phyloP scores from a whole-genome alignment of 2,329 filamentous ascomycete genomes.

The Teratosphaeria zuluensis region DNA sequence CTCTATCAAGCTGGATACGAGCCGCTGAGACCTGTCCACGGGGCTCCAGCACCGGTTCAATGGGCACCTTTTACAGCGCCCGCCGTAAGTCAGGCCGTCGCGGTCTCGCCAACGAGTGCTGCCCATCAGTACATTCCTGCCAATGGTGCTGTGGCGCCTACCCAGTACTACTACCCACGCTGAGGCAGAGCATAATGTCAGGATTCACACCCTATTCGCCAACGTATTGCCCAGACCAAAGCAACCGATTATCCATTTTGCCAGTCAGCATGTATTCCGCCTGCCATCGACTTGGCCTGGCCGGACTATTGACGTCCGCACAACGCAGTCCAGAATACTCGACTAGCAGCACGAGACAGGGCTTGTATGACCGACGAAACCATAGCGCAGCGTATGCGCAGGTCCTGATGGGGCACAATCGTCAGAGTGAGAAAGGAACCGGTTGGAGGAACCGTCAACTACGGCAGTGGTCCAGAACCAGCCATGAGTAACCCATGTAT shows the following conservation, averaged over 20 bases:
- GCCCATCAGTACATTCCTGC: not conserved
- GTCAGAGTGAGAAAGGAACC: not conserved
- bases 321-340: not conserved
- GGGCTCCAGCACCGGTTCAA: constrained; percentile 26
- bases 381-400: not conserved
- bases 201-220: not conserved
- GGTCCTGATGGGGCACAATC: not conserved
- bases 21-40: constrained; percentile 16
- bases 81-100: not conserved
- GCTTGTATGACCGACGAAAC: not conserved
- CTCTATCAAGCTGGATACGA: not conserved
- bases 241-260: not conserved
- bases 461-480: not conserved
- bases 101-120: not conserved
- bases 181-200: not conserved
- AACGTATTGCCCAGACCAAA: not conserved
- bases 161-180: constrained; percentile 13
- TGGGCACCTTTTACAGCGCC: constrained; percentile 10
- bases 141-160: constrained; percentile 4
- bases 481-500: not conserved
- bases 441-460: not conserved
- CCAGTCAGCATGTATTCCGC: not conserved
- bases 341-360: not conserved
- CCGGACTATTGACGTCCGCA: not conserved
- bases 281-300: not conserved